Base-by-base conservation (phyloP, 2,329 filamentous ascomycete genomes). In the Phialemoniopsis sp. region DNA sequence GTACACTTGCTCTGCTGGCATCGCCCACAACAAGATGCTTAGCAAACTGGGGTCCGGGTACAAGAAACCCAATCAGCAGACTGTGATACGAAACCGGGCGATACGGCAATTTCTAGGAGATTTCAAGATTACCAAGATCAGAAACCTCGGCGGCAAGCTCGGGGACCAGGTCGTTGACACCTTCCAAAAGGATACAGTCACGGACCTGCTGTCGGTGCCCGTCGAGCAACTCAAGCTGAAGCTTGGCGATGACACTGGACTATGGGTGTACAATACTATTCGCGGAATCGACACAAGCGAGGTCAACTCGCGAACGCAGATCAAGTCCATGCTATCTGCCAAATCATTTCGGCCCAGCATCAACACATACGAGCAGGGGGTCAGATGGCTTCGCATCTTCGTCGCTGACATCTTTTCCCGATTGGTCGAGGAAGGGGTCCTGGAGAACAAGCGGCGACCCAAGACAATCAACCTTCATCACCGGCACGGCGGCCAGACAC, bases 271-370 rank as follows among this genome's bases (percentile, higher is more conserved):
- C 63, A 80, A 85, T 39, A 85, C 84, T 10, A 84, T 97, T 38
- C 80, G 93, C 10, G 93, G 93, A 2, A 80, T 90, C 44, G 93
- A 98, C 59, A 69, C 72, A 36, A 93, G 85, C 52, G 90, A 96
- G 60, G 89, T 98, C 48, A 96, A 89, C 54, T 78, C 89, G 19
- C 76, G 91, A 37, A 95, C 89, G 2, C 87, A 93, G 54, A 95
- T 96, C 67, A 96, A 97, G 60, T 93, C 87, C 13, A 97, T 98
- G 90, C 72, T 97, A 13, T 96, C 89, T 2, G 90, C 93, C 15
- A 98, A 98, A 58, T 94, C 89, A 0, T 98, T 98, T 55, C 76
- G 87, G 18, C 93, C 93, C 0, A 80, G 76, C 40, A 91, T 97
- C 56, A 86, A 81, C 49, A 84, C 73, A 3, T 67, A 78, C 14